phyloP scores from a whole-genome alignment of 1,284 basidiomycete species.

The Ustilago loliicola region DNA sequence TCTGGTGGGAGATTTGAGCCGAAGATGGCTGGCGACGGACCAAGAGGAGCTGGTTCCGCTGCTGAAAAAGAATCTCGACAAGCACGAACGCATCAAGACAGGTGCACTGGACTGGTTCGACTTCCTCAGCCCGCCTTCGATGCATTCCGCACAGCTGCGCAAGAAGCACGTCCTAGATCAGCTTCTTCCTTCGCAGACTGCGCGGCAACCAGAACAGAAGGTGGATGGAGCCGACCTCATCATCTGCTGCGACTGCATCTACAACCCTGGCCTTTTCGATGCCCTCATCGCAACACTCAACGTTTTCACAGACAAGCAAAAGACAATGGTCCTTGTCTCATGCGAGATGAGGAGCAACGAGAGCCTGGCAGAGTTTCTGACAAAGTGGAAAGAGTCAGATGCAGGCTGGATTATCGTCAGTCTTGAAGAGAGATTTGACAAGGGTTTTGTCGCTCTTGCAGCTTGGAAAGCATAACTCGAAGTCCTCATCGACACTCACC shows the following conservation, averaged over 20 bases:
- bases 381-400: constrained; percentile 42
- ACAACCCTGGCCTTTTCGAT: constrained; percentile 62
- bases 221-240: constrained; percentile 54
- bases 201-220: background rate
- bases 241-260: constrained; percentile 63
- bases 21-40: constrained; percentile 63
- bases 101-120: constrained; percentile 51
- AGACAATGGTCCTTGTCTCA: constrained; percentile 55
- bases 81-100: constrained; percentile 1
- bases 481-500: background rate
- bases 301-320: constrained; percentile 38
- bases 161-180: constrained; percentile 33
- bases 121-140: constrained; percentile 34
- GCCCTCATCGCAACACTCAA: constrained; percentile 59
- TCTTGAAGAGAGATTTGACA: constrained; percentile 46
- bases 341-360: constrained; percentile 62
- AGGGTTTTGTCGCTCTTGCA: constrained; percentile 45
- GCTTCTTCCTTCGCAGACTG: background rate
- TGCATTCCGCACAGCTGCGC: constrained; percentile 24
- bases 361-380: constrained; percentile 49
- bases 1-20: constrained; percentile 27
- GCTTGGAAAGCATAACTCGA: constrained; percentile 39
- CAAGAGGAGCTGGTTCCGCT: constrained; percentile 54
- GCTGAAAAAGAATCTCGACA: constrained; percentile 51
- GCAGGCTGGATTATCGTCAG: constrained; percentile 37